Conservation (phyloP, 345 rosid species). For the Populus davidiana region DNA sequence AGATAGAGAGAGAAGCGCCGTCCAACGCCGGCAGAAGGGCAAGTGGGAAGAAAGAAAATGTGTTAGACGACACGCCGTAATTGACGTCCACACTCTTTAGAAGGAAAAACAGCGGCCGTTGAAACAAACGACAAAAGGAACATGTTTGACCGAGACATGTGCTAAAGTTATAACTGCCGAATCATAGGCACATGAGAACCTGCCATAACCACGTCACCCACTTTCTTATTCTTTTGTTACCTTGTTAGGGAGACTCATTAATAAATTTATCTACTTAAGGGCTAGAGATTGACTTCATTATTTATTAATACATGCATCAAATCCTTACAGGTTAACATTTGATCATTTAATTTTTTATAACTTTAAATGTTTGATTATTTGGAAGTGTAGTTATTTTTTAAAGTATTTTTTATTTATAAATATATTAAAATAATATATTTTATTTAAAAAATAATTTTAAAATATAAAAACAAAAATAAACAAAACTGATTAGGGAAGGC, state of each 20-base stretch:
- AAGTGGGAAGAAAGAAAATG: not conserved
- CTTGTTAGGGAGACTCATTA: not conserved
- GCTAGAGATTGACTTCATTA: not conserved
- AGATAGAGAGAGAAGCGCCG: slow-evolving; percentile 22
- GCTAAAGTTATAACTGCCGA: slow-evolving; percentile 7
- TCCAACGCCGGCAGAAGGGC: slow-evolving; percentile 23
- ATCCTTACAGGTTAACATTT: too few species aligned
- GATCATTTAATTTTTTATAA: too few species aligned
- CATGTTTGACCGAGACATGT: slow-evolving; percentile 12
- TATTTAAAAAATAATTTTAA: too few species aligned
- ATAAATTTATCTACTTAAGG: not conserved
- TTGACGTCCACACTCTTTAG: not conserved
- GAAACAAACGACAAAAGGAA: slow-evolving; percentile 10
- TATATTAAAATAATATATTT: too few species aligned
- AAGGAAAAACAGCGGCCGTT: slow-evolving; percentile 12
- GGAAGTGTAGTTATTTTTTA: too few species aligned
- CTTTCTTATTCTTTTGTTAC: not conserved
- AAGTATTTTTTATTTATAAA: too few species aligned
- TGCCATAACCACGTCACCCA: not conserved
- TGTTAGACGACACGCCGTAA: slow-evolving; percentile 22
- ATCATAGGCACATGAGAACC: not conserved
- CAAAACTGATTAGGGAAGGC: accelerated
- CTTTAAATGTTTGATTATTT: too few species aligned
- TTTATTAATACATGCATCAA: not conserved
- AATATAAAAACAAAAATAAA: too few species aligned